phyloP scores from a whole-genome alignment of 352 stramenopile species.

The Sclerospora graminicola region DNA sequence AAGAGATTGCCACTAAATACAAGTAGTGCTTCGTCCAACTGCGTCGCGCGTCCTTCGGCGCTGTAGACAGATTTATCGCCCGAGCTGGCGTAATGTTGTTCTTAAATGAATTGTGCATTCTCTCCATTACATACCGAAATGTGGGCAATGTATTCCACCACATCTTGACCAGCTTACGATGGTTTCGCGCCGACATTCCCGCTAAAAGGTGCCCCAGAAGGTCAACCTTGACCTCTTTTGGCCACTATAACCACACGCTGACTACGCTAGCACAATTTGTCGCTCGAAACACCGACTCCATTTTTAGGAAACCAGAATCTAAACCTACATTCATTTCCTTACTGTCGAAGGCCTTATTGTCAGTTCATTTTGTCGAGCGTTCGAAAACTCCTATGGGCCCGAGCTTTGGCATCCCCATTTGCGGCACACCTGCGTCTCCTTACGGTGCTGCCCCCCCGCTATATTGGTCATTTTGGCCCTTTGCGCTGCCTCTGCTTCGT shows the following conservation, averaged over 20 bases:
- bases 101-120: slow-evolving; percentile 5
- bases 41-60: neutral
- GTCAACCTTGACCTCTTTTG: neutral
- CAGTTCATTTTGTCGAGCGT: slow-evolving; percentile 3
- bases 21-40: slow-evolving; percentile 4
- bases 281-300: slow-evolving; percentile 5
- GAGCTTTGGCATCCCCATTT: too few relatives aligned
- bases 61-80: slow-evolving; percentile 9
- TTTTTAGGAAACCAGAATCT: slow-evolving; percentile 1
- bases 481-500: too few relatives aligned
- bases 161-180: neutral
- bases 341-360: neutral
- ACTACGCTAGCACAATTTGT: slow-evolving; percentile 1
- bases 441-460: too few relatives aligned
- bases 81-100: slow-evolving; percentile 3
- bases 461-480: too few relatives aligned
- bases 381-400: neutral
- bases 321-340: slow-evolving; percentile 5
- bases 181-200: neutral
- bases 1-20: neutral
- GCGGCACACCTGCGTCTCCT: too few relatives aligned
- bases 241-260: slow-evolving; percentile 2
- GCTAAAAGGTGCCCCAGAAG: neutral
- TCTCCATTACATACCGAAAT: slow-evolving; percentile 10
- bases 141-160: slow-evolving; percentile 4